A percentile compares a stretch with the other conserved stretches of the same genome.
These are phyloP conservation scores for Leavenworthia alabamica DNA, from an alignment of 345 rosid genomes.

Conservation along the genomic window DNA sequence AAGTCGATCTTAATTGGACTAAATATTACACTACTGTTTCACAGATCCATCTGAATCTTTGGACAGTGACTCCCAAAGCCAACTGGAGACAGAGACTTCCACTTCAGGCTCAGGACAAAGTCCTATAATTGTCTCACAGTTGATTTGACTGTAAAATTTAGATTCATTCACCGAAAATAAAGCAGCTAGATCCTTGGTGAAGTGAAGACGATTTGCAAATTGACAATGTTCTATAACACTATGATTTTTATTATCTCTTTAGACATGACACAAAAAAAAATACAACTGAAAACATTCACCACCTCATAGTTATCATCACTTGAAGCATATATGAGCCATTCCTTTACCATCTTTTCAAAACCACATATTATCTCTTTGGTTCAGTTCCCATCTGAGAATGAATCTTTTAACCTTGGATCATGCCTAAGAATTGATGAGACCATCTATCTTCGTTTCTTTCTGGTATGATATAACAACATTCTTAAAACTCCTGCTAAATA, in stretches of 20 bases:
- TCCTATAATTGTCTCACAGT: background rate
- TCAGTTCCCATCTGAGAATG: background rate
- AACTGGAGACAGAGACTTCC: conserved; percentile 21
- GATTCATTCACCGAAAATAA: conserved; percentile 1
- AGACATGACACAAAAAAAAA: conserved; percentile 15
- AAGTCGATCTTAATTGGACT: background rate
- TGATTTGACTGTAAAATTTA: conserved; percentile 18
- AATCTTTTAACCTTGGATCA: conserved; percentile 8
- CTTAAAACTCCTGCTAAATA: conserved; percentile 7
- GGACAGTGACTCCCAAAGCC: conserved; percentile 16
- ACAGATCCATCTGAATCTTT: background rate
- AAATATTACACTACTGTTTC: background rate
- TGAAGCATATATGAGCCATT: conserved; percentile 11
- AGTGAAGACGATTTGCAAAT: conserved; percentile 1
- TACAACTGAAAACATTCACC: conserved; percentile 18
- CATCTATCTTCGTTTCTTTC: conserved; percentile 10
- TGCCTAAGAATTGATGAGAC: conserved; percentile 25
- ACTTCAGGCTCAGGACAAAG: conserved; percentile 4
- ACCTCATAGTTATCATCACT: conserved; percentile 19
- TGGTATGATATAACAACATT: conserved; percentile 20
- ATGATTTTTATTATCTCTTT: conserved; percentile 13
- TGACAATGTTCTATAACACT: background rate
- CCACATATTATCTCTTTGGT: background rate
- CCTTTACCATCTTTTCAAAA: conserved; percentile 16
- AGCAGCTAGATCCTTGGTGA: conserved; percentile 13